Percentiles rank a stretch among this genome's conserved stretches.
Conservation (phyloP, 257 asterid genomes). For the Schizonepeta tenuifolia region DNA sequence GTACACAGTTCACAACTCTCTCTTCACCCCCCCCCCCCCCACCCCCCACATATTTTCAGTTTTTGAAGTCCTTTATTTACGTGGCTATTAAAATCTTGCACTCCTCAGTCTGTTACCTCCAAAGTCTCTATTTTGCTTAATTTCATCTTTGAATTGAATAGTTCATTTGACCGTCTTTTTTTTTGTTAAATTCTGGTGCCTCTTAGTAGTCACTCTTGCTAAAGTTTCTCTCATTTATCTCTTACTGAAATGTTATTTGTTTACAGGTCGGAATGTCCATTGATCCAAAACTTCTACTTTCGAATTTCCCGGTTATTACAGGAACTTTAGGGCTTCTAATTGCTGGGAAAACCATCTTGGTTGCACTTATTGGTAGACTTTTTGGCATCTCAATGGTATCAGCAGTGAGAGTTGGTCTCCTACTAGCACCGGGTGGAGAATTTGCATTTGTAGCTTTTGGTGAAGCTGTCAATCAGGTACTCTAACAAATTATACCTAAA, state of each 20-base stretch:
- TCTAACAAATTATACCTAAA: constrained; percentile 30
- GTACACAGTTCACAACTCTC: too few species aligned
- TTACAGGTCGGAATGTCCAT: constrained; percentile 99
- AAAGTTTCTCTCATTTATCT: background rate
- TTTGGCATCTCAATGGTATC: constrained; percentile 89
- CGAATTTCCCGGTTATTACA: constrained; percentile 87
- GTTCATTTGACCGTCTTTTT: too few species aligned
- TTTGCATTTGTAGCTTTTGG: constrained; percentile 99
- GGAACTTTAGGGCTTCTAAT: constrained; percentile 83
- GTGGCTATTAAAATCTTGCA: too few species aligned
- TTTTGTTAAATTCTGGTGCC: background rate
- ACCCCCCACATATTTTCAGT: background rate
- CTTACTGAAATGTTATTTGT: constrained; percentile 26
- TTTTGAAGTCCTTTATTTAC: too few species aligned
- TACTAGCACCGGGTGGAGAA: constrained; percentile 99
- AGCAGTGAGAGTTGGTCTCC: constrained; percentile 94
- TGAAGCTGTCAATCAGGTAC: constrained; percentile 99
- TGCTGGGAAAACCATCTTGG: constrained; percentile 89
- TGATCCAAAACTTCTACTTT: constrained; percentile 92
- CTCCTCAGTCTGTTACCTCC: too few species aligned
- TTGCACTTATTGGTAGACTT: constrained; percentile 78
- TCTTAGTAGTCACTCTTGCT: too few species aligned
- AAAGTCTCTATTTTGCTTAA: too few species aligned
- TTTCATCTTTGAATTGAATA: too few species aligned
- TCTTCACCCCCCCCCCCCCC: too few species aligned